A percentile compares a stretch with the other conserved stretches of the same genome.
These are phyloP conservation scores for Acacia confusa DNA, from an alignment of 306 rosid genomes.

Conservation along the genomic window DNA sequence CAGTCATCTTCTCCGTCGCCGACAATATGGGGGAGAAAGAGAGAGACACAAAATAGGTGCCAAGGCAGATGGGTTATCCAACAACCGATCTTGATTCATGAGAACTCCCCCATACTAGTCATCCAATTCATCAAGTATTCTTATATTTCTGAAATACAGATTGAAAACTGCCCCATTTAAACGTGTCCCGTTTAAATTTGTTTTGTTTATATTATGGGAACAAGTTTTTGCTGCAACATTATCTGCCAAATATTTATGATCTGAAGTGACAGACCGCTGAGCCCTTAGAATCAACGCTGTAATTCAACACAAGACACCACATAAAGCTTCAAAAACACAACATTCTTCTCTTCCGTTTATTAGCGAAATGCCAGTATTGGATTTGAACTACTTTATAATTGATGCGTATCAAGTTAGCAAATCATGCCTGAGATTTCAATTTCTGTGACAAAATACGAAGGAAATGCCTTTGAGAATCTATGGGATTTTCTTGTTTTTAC, in stretches of 20 bases:
- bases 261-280: slow-evolving; percentile 40
- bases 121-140: slow-evolving; percentile 69
- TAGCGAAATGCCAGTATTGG: not conserved
- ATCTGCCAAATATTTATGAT: slow-evolving; percentile 38
- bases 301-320: slow-evolving; percentile 9
- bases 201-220: slow-evolving; percentile 47
- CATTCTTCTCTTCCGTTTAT: not conserved
- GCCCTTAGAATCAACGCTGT: slow-evolving; percentile 56
- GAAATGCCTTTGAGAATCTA: not conserved
- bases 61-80: slow-evolving; percentile 54
- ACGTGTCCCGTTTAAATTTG: slow-evolving; percentile 42
- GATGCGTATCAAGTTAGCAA: not conserved
- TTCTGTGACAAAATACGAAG: not conserved
- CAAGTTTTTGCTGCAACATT: slow-evolving; percentile 42
- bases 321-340: not conserved
- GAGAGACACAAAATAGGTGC: slow-evolving; percentile 58
- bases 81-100: slow-evolving; percentile 64
- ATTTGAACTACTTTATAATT: not conserved
- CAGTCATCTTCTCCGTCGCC: too few relatives aligned
- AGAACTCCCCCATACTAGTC: slow-evolving; percentile 90
- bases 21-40: slow-evolving; percentile 40
- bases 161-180: slow-evolving; percentile 42
- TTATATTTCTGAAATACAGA: slow-evolving; percentile 46
- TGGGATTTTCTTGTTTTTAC: slow-evolving; percentile 35
- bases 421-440: not conserved